Base-by-base conservation (phyloP, 805 yeast species). In the Cyberlindnera mrakii region DNA sequence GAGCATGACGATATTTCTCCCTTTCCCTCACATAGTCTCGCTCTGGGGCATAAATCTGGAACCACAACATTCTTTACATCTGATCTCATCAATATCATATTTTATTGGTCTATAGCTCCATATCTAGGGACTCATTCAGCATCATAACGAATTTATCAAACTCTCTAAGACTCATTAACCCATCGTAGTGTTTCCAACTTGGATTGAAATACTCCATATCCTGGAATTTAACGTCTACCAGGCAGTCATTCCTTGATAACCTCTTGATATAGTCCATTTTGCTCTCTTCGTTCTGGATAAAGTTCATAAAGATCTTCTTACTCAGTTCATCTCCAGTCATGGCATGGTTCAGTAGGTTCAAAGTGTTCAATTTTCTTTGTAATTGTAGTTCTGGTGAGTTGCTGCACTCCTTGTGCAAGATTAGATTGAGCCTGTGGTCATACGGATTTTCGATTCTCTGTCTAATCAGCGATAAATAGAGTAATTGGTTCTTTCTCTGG, bases 131-230 rank as follows among this genome's bases (percentile, higher is more conserved):
- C 19, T 50, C 49, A 30, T 50, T 48, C n/a, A 50, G 35, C 33
- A 43, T 45, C 43, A 50, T 31, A 30, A 50, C 8, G 1, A 43
- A 39, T 19, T 29, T 42, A 36, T 50, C 54, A 40, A 37, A 48
- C 27, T 50, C 44, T 27, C 44, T 37, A 20, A 45, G 33, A 16
- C 46, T 39, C 1, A 2, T 30, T 30, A 45, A 41, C 13, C 36
- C 33, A n/a, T 39, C 39, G 42, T 41, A 43, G 13, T 36, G 39
- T 37, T 42, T 47, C 27, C 17, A 6, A 13, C 7, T 37, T 6
- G 27, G 13, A 15, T 38, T 16, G 20, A 30, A 32, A 14, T 34
- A 29, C 14, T 16, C 37, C 16, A 27, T 5, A 1, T 37, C 16
- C 30, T 46, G 47, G 23, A 48, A 44, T 16, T 39, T 41, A n/a